Conservation (phyloP, 805 yeast genomes). For the Candida railenensis region DNA sequence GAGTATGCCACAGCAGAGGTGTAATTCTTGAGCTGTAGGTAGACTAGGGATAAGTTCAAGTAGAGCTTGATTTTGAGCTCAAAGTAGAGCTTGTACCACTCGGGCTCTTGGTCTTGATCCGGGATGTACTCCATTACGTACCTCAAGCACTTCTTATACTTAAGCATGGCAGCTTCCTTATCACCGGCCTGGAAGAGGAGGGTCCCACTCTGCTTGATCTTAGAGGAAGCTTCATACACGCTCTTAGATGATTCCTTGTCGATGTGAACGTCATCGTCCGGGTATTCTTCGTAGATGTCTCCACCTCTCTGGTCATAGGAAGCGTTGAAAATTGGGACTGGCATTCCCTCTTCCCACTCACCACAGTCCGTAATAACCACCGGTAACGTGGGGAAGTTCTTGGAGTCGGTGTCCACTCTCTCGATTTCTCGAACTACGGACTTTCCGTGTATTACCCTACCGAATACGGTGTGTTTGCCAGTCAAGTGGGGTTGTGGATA, state of each 20-base stretch:
- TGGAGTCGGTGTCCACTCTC: constrained; percentile 38
- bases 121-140: constrained; percentile 74
- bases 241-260: constrained; percentile 56
- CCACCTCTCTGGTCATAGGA: constrained; percentile 62
- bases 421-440: constrained; percentile 69
- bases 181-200: constrained; percentile 54
- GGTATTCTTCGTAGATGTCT: constrained; percentile 73
- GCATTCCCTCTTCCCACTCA: constrained; percentile 52
- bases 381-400: constrained; percentile 40
- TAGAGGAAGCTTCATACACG: constrained; percentile 50
- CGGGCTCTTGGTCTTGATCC: constrained; percentile 61
- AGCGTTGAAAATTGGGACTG: constrained; percentile 61
- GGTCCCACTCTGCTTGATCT: constrained; percentile 69
- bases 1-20: constrained; percentile 54
- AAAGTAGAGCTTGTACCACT: constrained; percentile 47
- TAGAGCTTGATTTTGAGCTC: constrained; percentile 53
- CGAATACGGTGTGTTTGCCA: constrained; percentile 78
- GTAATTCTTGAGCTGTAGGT: constrained; percentile 49
- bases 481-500: constrained; percentile 69
- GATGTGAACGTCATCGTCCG: constrained; percentile 65
- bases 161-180: constrained; percentile 52
- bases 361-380: constrained; percentile 62
- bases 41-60: constrained; percentile 58
- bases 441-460: constrained; percentile 65
- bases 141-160: constrained; percentile 64